These are phyloP conservation scores for Picea sitchensis DNA, from an alignment of 75 land plant species.

Conservation along the genomic window DNA sequence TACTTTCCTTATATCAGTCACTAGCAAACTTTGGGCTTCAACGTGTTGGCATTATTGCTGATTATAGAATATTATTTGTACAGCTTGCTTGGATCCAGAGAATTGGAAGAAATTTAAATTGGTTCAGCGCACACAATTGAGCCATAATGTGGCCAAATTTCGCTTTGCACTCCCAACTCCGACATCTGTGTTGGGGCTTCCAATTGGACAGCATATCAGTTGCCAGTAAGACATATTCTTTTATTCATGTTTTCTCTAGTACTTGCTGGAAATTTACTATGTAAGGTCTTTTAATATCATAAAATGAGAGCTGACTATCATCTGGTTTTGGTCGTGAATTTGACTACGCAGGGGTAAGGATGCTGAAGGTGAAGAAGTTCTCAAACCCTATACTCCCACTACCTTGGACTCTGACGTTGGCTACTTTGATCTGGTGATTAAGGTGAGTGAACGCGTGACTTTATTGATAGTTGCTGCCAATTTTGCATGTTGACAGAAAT, in stretches of 20 bases:
- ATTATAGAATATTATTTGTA: slow-evolving; percentile 21
- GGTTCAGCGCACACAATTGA: slow-evolving; percentile 60
- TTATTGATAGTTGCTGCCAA: background rate
- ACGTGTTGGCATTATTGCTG: background rate
- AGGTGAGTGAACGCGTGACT: slow-evolving; percentile 34
- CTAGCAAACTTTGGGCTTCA: background rate
- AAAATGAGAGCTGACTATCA: background rate
- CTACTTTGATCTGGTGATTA: slow-evolving; percentile 87
- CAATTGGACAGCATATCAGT: slow-evolving; percentile 92
- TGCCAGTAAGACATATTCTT: slow-evolving; percentile 54
- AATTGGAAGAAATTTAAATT: slow-evolving; percentile 80
- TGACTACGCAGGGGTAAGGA: slow-evolving; percentile 71
- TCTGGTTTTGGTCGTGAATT: background rate
- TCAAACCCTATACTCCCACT: slow-evolving; percentile 92
- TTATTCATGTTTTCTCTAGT: background rate
- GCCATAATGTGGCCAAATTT: slow-evolving; percentile 87
- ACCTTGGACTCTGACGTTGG: slow-evolving; percentile 86
- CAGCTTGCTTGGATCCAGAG: slow-evolving; percentile 82
- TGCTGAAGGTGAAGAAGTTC: slow-evolving; percentile 64
- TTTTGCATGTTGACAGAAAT: background rate
- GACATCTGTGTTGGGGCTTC: slow-evolving; percentile 82
- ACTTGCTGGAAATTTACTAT: background rate
- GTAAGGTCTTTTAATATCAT: background rate
- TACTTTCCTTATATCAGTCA: background rate
- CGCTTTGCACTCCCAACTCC: slow-evolving; percentile 80